Percentiles rank a stretch among this genome's conserved stretches.
Evolutionary conservation across 805 yeast species (phyloP).

Genomic region (Suhomyces pyralidae): DNA sequence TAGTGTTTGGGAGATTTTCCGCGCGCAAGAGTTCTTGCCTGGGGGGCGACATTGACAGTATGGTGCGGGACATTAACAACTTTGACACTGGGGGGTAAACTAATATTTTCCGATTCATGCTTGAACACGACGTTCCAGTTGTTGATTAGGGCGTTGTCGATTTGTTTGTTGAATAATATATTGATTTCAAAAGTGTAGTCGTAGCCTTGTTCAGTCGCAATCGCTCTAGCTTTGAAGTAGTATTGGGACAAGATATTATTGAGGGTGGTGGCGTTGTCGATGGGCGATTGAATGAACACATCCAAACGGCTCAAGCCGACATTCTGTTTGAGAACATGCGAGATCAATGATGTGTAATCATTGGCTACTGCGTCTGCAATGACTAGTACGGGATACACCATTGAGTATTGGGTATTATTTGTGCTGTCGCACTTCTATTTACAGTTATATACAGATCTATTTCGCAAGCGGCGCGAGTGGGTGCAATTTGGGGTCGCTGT

Average conservation of each 20-base stretch:
- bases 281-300: conserved; percentile 19
- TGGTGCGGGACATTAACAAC: neutral
- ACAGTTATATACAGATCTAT: neutral
- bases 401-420: neutral
- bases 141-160: neutral
- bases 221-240: conserved; percentile 26
- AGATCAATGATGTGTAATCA: conserved; percentile 11
- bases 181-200: conserved; percentile 28
- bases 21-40: neutral
- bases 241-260: conserved; percentile 26
- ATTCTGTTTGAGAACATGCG: conserved; percentile 3
- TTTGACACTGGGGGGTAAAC: neutral
- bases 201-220: conserved; percentile 16
- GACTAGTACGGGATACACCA: conserved; percentile 5
- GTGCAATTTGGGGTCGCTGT: neutral
- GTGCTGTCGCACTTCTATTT: neutral
- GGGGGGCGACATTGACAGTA: neutral
- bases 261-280: conserved; percentile 22
- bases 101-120: neutral
- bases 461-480: neutral
- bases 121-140: conserved; percentile 1
- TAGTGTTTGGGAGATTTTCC: conserved; percentile 3
- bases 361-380: neutral
- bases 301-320: conserved; percentile 14
- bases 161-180: conserved; percentile 23